These are phyloP conservation scores for Neurospora cerealis DNA, from an alignment of 495 filamentous ascomycete species.

Conservation along the genomic window DNA sequence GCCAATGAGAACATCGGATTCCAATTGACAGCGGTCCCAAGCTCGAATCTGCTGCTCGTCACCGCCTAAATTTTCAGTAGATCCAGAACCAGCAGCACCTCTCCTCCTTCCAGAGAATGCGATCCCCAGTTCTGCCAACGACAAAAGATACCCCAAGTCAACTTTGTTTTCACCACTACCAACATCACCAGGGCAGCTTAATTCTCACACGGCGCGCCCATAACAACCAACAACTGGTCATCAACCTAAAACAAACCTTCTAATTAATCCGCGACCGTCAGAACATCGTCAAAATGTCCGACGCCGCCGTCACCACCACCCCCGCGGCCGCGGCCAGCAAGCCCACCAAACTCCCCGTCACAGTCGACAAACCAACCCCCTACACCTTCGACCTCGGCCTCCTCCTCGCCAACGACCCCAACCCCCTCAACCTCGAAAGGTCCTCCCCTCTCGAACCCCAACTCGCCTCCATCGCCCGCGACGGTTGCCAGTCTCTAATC, in stretches of 20 bases:
- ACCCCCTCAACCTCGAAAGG: slow-evolving; percentile 51
- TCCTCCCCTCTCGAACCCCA: slow-evolving; percentile 34
- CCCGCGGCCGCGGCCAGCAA: not conserved
- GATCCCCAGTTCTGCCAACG: not conserved
- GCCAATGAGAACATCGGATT: not conserved
- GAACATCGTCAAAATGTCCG: slow-evolving; percentile 26
- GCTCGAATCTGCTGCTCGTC: slow-evolving; percentile 11
- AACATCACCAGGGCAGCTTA: no score
- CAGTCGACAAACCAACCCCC: slow-evolving; percentile 70
- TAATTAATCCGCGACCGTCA: no score
- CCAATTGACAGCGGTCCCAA: slow-evolving; percentile 6
- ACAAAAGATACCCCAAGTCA: not conserved
- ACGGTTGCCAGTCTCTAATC: slow-evolving; percentile 78
- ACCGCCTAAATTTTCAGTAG: slow-evolving; percentile 26
- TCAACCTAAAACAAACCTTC: no score
- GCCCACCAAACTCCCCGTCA: slow-evolving; percentile 40
- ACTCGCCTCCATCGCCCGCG: slow-evolving; percentile 63
- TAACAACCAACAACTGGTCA: no score
- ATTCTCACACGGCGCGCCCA: no score
- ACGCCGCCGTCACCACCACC: slow-evolving; percentile 1
- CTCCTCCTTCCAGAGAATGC: not conserved
- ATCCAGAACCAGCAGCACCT: not conserved
- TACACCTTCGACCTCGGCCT: slow-evolving; percentile 90
- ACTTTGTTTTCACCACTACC: not conserved
- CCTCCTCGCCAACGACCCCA: slow-evolving; percentile 70